phyloP scores from a whole-genome alignment of 257 asterid species.

The Solanum chmielewskii region DNA sequence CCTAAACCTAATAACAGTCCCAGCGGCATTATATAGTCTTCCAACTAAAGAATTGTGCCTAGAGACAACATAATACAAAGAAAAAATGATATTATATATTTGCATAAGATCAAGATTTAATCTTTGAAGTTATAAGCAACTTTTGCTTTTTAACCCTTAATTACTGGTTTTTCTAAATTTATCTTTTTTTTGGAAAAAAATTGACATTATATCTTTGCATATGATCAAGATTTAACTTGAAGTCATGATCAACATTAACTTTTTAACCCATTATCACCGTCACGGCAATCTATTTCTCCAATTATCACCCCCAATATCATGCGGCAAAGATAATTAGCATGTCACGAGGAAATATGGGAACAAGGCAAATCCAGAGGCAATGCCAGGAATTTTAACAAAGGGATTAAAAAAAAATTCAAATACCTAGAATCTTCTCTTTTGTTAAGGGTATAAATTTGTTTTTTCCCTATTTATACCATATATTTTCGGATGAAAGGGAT shows the following conservation, averaged over 20 bases:
- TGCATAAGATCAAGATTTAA: not conserved
- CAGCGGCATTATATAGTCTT: conserved; percentile 34
- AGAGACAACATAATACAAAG: not conserved
- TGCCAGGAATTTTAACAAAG: not conserved
- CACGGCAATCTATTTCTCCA: not conserved
- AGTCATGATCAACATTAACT: not conserved
- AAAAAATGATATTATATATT: not conserved
- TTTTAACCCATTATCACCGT: not conserved
- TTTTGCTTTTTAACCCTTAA: not conserved
- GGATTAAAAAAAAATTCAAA: not conserved
- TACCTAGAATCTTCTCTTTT: not conserved
- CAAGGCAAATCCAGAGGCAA: not conserved
- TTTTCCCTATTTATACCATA: not conserved
- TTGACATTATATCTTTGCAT: not conserved
- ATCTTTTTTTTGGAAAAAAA: not conserved
- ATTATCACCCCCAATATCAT: not conserved
- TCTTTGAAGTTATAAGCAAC: not conserved
- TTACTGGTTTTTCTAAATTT: not conserved
- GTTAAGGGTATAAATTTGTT: not conserved
- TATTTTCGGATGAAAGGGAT: not conserved
- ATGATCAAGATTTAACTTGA: not conserved
- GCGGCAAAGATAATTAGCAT: not conserved
- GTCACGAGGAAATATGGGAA: not conserved
- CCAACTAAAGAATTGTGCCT: not conserved
- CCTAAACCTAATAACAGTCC: conserved; percentile 65